A percentile compares a stretch with the other conserved stretches of the same genome.
Conservation (phyloP, 768 basidiomycete species). For the Tylopilus balloui region DNA sequence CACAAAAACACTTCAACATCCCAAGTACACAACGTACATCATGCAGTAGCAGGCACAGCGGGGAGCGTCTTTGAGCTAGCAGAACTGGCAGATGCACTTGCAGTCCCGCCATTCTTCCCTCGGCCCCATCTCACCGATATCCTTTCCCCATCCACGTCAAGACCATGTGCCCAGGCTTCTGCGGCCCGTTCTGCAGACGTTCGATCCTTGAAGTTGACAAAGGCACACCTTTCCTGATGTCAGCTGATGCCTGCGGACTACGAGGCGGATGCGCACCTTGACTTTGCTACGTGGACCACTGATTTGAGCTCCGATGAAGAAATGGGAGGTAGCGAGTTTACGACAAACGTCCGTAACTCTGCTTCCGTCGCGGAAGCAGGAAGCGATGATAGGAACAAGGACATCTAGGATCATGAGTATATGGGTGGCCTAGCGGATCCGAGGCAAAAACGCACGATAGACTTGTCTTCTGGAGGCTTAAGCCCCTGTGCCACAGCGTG, state of each 20-base stretch:
- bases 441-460: conserved; percentile 58
- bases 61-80: conserved; percentile 2
- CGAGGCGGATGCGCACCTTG: conserved; percentile 43
- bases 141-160: conserved; percentile 77
- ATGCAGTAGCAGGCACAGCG: conserved; percentile 7
- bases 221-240: conserved; percentile 69
- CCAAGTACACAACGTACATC: conserved; percentile 6
- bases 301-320: conserved; percentile 71
- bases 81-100: conserved; percentile 31
- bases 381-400: conserved; percentile 79
- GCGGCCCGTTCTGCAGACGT: conserved; percentile 83
- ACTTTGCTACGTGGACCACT: conserved; percentile 80
- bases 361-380: conserved; percentile 67
- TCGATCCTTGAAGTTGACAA: conserved; percentile 88
- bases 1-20: not conserved
- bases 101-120: conserved; percentile 43
- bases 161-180: conserved; percentile 83
- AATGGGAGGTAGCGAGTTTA: conserved; percentile 60
- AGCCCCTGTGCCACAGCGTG: conserved; percentile 81
- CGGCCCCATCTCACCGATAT: conserved; percentile 87
- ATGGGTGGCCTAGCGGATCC: not conserved
- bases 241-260: not conserved
- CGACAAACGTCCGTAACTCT: conserved; percentile 66
- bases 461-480: conserved; percentile 82
- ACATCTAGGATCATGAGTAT: conserved; percentile 51